These are phyloP conservation scores for Colletotrichum agaves DNA, from an alignment of 2,329 filamentous ascomycete genomes.

Conservation along the genomic window DNA sequence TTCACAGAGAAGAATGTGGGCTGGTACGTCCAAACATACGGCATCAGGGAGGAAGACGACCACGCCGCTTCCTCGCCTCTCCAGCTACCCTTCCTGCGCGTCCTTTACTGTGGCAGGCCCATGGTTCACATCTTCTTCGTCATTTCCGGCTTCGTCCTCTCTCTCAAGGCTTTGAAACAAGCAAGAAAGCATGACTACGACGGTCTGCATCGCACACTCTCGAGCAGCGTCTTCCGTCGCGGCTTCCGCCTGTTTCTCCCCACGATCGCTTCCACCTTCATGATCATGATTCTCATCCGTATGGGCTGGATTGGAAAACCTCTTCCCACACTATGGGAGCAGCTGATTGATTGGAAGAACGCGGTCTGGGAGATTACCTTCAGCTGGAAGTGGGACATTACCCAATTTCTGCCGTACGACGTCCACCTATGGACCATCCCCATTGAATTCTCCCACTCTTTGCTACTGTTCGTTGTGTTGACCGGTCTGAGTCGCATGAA, in stretches of 20 bases:
- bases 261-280: conserved; percentile 54
- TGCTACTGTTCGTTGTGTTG: conserved; percentile 56
- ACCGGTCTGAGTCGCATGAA: conserved; percentile 48
- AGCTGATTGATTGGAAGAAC: conserved; percentile 44
- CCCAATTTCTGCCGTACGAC: conserved; percentile 48
- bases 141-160: conserved; percentile 60
- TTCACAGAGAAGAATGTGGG: conserved; percentile 54
- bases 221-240: conserved; percentile 59
- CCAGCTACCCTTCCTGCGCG: conserved; percentile 57
- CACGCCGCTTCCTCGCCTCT: conserved; percentile 47
- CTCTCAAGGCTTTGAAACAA: conserved; percentile 55
- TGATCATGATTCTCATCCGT: conserved; percentile 50
- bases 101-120: conserved; percentile 56
- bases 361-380: conserved; percentile 42
- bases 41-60: conserved; percentile 45
- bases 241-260: conserved; percentile 59
- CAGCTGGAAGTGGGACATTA: conserved; percentile 45
- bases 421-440: conserved; percentile 61
- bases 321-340: conserved; percentile 41
- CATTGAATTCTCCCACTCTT: conserved; percentile 58
- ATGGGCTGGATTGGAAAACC: conserved; percentile 43
- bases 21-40: conserved; percentile 48
- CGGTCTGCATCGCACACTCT: conserved; percentile 51
- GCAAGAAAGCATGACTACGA: conserved; percentile 52
- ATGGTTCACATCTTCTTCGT: conserved; percentile 65